Conservation (phyloP, 257 asterid species). For the Capsicum baccatum region DNA sequence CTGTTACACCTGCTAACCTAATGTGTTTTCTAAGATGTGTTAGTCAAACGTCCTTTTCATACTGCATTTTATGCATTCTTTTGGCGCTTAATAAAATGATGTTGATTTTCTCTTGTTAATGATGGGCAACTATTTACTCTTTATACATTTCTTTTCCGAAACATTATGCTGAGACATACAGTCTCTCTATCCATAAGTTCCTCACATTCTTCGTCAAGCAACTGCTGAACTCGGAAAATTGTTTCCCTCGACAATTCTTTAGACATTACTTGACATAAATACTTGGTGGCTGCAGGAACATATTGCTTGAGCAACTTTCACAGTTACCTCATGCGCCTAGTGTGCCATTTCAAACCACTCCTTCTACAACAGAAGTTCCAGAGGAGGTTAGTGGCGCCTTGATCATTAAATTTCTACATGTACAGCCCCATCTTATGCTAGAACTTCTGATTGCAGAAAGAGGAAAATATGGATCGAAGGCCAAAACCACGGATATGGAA, state of each 20-base stretch:
- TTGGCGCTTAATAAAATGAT: background rate
- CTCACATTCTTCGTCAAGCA: constrained; percentile 11
- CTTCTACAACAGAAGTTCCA: constrained; percentile 67
- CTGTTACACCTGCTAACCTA: background rate
- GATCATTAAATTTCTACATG: constrained; percentile 17
- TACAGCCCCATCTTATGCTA: constrained; percentile 32
- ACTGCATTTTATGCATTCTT: background rate
- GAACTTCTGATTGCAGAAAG: constrained; percentile 52
- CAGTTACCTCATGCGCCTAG: constrained; percentile 82
- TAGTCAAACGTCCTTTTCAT: background rate
- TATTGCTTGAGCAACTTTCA: constrained; percentile 76
- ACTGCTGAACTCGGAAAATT: background rate
- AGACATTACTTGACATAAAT: background rate
- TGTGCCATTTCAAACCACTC: constrained; percentile 74
- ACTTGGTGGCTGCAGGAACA: constrained; percentile 56
- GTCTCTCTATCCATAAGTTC: background rate
- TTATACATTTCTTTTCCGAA: background rate
- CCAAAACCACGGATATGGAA: constrained; percentile 91
- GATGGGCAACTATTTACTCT: constrained; percentile 12
- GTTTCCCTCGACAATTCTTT: background rate
- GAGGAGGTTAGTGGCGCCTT: constrained; percentile 63
- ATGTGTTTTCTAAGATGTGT: background rate
- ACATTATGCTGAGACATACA: background rate
- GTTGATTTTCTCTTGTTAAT: background rate
- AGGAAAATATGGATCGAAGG: constrained; percentile 75